phyloP scores from a whole-genome alignment of 2,329 filamentous ascomycete genomes.

The Venturia asperata region DNA sequence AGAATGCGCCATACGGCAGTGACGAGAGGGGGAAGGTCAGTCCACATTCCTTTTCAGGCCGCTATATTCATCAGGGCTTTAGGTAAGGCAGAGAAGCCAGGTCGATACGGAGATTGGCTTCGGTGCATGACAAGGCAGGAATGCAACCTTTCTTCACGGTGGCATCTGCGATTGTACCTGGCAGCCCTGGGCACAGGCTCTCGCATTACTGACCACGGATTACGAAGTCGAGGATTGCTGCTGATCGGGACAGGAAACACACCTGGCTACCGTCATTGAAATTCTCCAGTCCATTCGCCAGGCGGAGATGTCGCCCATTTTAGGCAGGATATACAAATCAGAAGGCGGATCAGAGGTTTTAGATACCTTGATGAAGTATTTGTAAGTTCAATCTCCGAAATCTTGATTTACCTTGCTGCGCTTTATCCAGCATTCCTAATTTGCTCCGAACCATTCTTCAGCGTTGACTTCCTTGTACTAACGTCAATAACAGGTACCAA shows the following conservation, averaged over 20 bases:
- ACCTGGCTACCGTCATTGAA: slow-evolving; percentile 82
- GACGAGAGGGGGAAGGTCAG: slow-evolving; percentile 48
- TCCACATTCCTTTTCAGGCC: slow-evolving; percentile 23
- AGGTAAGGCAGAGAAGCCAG: slow-evolving; percentile 4
- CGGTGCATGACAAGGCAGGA: not conserved
- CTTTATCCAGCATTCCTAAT: slow-evolving; percentile 12
- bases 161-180: not conserved
- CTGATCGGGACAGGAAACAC: slow-evolving; percentile 57
- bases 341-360: slow-evolving; percentile 76
- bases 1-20: slow-evolving; percentile 68
- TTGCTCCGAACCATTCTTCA: not conserved
- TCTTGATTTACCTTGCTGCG: not conserved
- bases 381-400: slow-evolving; percentile 51
- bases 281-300: slow-evolving; percentile 94
- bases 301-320: slow-evolving; percentile 85
- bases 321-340: slow-evolving; percentile 71
- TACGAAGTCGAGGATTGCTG: not conserved
- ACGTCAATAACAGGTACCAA: slow-evolving; percentile 60
- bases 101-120: not conserved
- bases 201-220: not conserved
- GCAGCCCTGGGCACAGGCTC: slow-evolving; percentile 2
- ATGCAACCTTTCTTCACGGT: not conserved
- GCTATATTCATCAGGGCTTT: not conserved
- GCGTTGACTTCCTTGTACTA: not conserved
- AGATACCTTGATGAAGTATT: slow-evolving; percentile 95